Percentiles rank a stretch among this genome's conserved stretches.
Conservation (phyloP, 495 filamentous ascomycete genomes). For the Annulohypoxylon nitens region DNA sequence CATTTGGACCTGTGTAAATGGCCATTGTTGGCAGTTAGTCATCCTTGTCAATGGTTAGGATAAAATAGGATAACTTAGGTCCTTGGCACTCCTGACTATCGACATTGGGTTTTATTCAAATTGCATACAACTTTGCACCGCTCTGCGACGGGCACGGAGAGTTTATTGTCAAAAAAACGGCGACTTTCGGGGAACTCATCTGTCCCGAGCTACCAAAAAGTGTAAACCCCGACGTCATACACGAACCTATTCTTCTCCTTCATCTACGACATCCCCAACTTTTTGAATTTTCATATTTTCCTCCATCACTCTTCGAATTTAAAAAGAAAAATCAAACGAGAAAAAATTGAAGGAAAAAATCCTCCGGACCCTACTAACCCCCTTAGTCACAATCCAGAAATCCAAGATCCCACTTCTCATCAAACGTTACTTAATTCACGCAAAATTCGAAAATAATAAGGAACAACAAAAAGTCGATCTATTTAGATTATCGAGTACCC, state of each 20-base stretch:
- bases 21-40: constrained; percentile 10
- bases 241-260: constrained; percentile 1
- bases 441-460: constrained; percentile 10
- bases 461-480: background rate
- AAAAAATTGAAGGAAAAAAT: background rate
- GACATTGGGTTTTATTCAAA: background rate
- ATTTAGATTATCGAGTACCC: constrained; percentile 17
- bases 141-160: background rate
- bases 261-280: background rate
- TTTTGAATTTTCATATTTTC: background rate
- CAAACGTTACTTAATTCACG: constrained; percentile 1
- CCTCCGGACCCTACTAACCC: background rate
- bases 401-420: constrained; percentile 3
- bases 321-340: background rate
- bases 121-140: background rate
- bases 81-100: constrained; percentile 22
- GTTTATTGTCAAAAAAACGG: background rate
- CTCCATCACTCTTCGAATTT: background rate
- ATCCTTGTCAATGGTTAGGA: background rate
- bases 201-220: background rate
- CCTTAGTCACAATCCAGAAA: background rate
- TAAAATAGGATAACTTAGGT: background rate
- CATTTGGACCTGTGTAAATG: background rate
- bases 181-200: background rate
- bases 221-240: background rate